Evolutionary conservation across 192 early-diverging fungal species (phyloP).

Genomic region (Coemansia sp.): DNA sequence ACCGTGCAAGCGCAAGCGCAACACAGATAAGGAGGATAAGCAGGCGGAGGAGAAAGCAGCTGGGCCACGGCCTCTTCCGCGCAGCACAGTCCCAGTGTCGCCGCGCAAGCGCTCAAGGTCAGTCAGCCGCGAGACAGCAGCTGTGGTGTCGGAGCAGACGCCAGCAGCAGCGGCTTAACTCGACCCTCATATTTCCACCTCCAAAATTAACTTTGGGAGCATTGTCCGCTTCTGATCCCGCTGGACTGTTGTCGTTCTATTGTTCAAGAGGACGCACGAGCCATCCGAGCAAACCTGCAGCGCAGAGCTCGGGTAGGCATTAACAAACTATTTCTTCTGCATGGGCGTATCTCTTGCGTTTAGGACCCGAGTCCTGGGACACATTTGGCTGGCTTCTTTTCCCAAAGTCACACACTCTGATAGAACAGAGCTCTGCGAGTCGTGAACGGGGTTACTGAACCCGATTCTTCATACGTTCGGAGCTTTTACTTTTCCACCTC

Average conservation of each 20-base stretch:
- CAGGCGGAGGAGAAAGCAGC: slow-evolving; percentile 20
- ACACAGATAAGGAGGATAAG: slow-evolving; percentile 31
- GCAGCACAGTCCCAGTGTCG: slow-evolving; percentile 22
- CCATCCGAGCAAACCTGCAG: slow-evolving; percentile 6
- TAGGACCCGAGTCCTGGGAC: no score
- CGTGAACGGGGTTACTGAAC: no score
- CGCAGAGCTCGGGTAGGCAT: neutral
- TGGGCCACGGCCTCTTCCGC: neutral
- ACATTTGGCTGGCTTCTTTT: neutral
- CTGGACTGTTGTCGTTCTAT: neutral
- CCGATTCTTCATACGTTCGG: no score
- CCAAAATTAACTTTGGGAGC: neutral
- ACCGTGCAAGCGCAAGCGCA: slow-evolving; percentile 53
- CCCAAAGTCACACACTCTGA: neutral
- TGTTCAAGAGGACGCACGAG: neutral
- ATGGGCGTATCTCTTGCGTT: no score
- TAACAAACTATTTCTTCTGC: no score
- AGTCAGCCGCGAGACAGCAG: slow-evolving; percentile 20
- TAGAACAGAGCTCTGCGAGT: neutral
- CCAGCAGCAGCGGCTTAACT: slow-evolving; percentile 9
- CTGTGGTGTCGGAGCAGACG: slow-evolving; percentile 28
- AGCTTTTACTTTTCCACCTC: no score
- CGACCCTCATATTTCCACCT: neutral
- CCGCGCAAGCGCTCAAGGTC: slow-evolving; percentile 55
- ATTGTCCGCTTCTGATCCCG: neutral